Evolutionary conservation across 2,329 filamentous ascomycete species (phyloP).

Genomic region (Colletotrichum truncatum): DNA sequence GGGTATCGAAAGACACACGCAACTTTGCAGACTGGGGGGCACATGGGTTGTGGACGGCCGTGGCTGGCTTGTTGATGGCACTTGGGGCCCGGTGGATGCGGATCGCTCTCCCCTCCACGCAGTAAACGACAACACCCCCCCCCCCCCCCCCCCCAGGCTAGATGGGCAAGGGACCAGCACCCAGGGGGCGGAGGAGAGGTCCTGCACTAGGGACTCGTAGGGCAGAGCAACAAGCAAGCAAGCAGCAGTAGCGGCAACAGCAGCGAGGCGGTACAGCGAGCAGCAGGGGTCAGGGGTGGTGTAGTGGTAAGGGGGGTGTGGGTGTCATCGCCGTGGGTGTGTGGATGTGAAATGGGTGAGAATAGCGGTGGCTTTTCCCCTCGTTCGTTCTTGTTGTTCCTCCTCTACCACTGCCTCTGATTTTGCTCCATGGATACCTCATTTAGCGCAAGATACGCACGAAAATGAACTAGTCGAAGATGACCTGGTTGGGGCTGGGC

Average conservation of each 20-base stretch:
- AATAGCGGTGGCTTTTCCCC: slow-evolving; percentile 8
- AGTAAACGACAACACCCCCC: not conserved
- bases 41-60: slow-evolving; percentile 21
- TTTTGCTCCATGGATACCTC: slow-evolving; percentile 3
- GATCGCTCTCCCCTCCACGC: slow-evolving; percentile 14
- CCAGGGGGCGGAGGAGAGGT: slow-evolving; percentile 16
- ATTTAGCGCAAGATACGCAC: slow-evolving; percentile 21
- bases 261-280: slow-evolving; percentile 16
- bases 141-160: not conserved
- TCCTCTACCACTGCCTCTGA: not conserved
- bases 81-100: slow-evolving; percentile 20
- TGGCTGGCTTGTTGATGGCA: slow-evolving; percentile 13
- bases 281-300: slow-evolving; percentile 15
- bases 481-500: not conserved
- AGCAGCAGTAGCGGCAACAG: not conserved
- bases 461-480: slow-evolving; percentile 14
- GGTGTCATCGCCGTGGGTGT: not conserved
- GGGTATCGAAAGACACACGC: slow-evolving; percentile 20
- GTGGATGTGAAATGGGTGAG: not conserved
- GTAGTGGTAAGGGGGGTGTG: not conserved
- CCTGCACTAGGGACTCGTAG: slow-evolving; percentile 21
- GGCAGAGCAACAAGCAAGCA: slow-evolving; percentile 28
- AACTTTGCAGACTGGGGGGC: slow-evolving; percentile 15
- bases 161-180: slow-evolving; percentile 8
- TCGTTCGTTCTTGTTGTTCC: slow-evolving; percentile 11